Base-by-base conservation (phyloP, 2,329 filamentous ascomycete genomes). In the Cladophialophora chaetospira region DNA sequence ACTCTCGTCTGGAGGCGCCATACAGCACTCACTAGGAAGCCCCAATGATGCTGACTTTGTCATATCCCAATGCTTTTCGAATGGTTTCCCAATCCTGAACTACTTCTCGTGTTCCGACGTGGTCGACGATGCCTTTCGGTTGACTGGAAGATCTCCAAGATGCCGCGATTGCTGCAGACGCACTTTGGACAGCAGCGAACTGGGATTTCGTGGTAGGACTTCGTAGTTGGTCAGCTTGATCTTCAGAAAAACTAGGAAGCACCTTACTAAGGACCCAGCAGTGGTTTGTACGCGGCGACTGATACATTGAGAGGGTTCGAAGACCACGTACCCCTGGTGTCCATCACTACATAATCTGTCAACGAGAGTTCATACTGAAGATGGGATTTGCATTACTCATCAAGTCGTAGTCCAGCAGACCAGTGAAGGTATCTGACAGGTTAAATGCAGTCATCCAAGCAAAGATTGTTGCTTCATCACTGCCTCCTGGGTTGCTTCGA, bases 231-330 rank as follows among this genome's bases (percentile, higher is more conserved):
- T 36, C 26, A 38, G 15, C 10, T 8, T 42, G 15, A 19, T 19
- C n/a, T 25, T 19, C 15, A 36, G 29, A 21, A 29, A 29, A 23
- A 36, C 8, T 9, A 29, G 2, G 28, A 19, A 44, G 19, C 9
- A 23, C 46, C 51, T 25, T 15, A 54, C 51, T 54, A 54, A 15
- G 51, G 42, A n/a, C 23, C 26, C 10, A 54, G 38, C 23, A 54
- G 28, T 4, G 42, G 28, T 6, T 26, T 13, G 5, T 44, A 23
- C 17, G 15, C 29, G 11, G 43, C 40, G 3, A 54, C 1, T 13
- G 40, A 46, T 23, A 54, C 51, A 13, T 54, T 47, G 26, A 54
- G 51, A 3, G 40, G 33, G 28, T 54, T 54, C 28, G 42, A 54
- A 35, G 42, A 46, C n/a, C 25, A 54, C 13, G 51, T 54, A 1